A percentile compares a stretch with the other conserved stretches of the same genome.
These are phyloP conservation scores for Epichloe coenophiala DNA, from an alignment of 2,329 filamentous ascomycete genomes.

Conservation along the genomic window DNA sequence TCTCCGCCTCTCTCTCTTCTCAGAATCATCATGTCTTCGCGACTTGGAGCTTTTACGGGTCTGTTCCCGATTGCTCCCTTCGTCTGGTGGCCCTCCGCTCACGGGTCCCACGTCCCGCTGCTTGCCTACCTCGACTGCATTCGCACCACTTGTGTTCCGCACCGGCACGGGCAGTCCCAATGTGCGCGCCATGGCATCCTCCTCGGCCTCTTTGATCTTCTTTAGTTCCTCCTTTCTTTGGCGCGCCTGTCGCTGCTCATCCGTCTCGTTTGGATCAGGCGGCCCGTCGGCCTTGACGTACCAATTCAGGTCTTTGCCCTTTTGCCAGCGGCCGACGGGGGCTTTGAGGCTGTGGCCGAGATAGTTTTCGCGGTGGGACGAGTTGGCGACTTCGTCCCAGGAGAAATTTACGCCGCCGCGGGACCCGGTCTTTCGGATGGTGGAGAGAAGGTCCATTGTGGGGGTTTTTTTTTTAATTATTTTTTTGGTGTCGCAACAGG, in stretches of 20 bases:
- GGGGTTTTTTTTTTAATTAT: no score
- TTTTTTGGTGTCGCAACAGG: no score
- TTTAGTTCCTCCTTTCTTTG: conserved; percentile 65
- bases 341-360: conserved; percentile 88
- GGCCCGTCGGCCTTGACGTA: conserved; percentile 42
- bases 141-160: conserved; percentile 45
- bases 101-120: conserved; percentile 22
- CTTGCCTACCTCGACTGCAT: conserved; percentile 50
- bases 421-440: conserved; percentile 75
- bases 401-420: conserved; percentile 91
- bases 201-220: conserved; percentile 78
- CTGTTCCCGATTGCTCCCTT: conserved; percentile 13
- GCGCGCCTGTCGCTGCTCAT: conserved; percentile 43
- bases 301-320: conserved; percentile 55
- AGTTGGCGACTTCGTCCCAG: conserved; percentile 87
- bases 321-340: conserved; percentile 83
- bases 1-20: conserved; percentile 19
- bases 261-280: conserved; percentile 38
- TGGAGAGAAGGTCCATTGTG: conserved; percentile 37
- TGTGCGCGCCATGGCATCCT: conserved; percentile 75
- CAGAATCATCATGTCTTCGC: conserved; percentile 18
- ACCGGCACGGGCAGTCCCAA: conserved; percentile 63
- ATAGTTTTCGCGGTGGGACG: conserved; percentile 75
- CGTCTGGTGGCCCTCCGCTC: conserved; percentile 10
- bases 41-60: conserved; percentile 15